These are phyloP conservation scores for Fraxinus velutina DNA, from an alignment of 305 asterid species.

Conservation along the genomic window DNA sequence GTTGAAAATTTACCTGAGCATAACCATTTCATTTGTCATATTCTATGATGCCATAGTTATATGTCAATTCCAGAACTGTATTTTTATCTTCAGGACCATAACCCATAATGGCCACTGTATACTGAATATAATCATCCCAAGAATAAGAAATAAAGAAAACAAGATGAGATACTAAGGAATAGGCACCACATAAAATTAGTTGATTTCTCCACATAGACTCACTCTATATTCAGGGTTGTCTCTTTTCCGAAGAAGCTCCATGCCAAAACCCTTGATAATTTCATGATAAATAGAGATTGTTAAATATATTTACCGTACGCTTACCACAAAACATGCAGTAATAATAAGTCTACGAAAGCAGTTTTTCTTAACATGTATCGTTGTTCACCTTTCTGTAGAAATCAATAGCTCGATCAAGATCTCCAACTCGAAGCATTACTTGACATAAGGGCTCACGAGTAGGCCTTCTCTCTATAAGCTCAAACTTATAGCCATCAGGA, in stretches of 20 bases:
- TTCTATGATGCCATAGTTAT: slow-evolving; percentile 34
- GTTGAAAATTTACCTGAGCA: slow-evolving; percentile 31
- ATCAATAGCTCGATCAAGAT: slow-evolving; percentile 47
- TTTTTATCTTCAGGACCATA: slow-evolving; percentile 43
- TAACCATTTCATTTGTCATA: slow-evolving; percentile 49
- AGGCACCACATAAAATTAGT: not conserved
- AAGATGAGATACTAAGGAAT: not conserved
- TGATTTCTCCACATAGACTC: slow-evolving; percentile 22
- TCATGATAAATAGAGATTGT: slow-evolving; percentile 3
- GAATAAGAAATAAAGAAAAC: not conserved
- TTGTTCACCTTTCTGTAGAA: slow-evolving; percentile 43
- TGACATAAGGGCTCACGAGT: slow-evolving; percentile 38
- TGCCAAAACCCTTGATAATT: slow-evolving; percentile 45
- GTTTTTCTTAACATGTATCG: not conserved
- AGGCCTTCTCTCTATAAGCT: slow-evolving; percentile 38
- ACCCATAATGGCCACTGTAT: slow-evolving; percentile 38
- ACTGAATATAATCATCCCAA: slow-evolving; percentile 25
- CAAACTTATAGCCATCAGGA: slow-evolving; percentile 48
- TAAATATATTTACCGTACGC: not conserved
- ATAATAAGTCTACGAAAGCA: not conserved
- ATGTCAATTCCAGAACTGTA: slow-evolving; percentile 38
- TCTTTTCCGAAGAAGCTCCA: slow-evolving; percentile 46
- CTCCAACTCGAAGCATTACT: slow-evolving; percentile 56
- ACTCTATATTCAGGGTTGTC: slow-evolving; percentile 42
- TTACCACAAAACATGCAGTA: not conserved